Evolutionary conservation across 2,329 filamentous ascomycete genomes (phyloP).

Genomic region (Diplodia seriata): DNA sequence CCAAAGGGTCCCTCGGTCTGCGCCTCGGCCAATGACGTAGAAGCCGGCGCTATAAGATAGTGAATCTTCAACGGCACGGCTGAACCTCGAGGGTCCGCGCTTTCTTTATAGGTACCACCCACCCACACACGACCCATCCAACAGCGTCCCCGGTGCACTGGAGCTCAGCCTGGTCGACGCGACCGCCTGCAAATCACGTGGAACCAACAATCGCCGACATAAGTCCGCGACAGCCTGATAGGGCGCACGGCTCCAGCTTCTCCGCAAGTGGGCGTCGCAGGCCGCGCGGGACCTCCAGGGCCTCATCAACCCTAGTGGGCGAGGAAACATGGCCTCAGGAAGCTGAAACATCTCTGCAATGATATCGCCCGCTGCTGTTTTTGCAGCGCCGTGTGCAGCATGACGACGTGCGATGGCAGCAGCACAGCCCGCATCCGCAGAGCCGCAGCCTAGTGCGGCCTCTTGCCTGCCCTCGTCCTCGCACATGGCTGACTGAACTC

Average conservation of each 20-base stretch:
- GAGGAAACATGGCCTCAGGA: neutral
- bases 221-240: neutral
- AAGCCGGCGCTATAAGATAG: neutral
- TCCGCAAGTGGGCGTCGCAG: neutral
- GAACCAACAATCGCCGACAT: neutral
- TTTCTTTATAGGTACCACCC: neutral
- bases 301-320: slow-evolving; percentile 1
- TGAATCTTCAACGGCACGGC: slow-evolving; percentile 1
- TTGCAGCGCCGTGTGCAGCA: slow-evolving; percentile 6
- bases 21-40: slow-evolving; percentile 18
- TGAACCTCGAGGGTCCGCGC: slow-evolving; percentile 5
- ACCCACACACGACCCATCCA: neutral
- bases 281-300: neutral
- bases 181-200: slow-evolving; percentile 8
- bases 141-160: neutral
- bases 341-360: neutral
- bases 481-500: slow-evolving; percentile 2
- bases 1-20: slow-evolving; percentile 1
- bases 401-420: neutral
- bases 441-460: slow-evolving; percentile 13
- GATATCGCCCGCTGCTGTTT: neutral
- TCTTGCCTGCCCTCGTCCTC: neutral
- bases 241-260: neutral
- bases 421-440: slow-evolving; percentile 18
- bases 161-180: neutral